Evolutionary conservation across 2,329 filamentous ascomycete species (phyloP).

Genomic region (Alternaria brassicicola): DNA sequence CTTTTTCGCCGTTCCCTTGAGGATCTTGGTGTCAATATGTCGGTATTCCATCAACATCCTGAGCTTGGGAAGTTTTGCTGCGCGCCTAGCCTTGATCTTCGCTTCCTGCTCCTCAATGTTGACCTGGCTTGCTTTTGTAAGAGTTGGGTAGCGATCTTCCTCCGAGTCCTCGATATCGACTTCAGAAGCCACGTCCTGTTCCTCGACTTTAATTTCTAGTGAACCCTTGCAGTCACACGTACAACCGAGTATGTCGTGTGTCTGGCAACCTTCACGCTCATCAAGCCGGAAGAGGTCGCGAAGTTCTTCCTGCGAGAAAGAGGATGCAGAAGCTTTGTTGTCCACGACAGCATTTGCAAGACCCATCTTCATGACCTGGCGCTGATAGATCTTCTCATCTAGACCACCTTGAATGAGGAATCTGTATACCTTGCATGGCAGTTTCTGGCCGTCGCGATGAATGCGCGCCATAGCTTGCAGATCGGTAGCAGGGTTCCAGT

Average conservation of each 20-base stretch:
- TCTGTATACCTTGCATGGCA: slow-evolving; percentile 71
- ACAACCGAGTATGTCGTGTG: slow-evolving; percentile 71
- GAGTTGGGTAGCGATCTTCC: slow-evolving; percentile 32
- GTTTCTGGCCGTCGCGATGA: slow-evolving; percentile 73
- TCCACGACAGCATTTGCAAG: slow-evolving; percentile 75
- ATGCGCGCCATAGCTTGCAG: slow-evolving; percentile 77
- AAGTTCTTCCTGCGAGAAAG: slow-evolving; percentile 70
- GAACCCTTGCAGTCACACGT: slow-evolving; percentile 63
- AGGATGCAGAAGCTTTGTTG: slow-evolving; percentile 63
- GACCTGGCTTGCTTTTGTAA: slow-evolving; percentile 52
- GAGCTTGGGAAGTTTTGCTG: slow-evolving; percentile 52
- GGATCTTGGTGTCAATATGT: slow-evolving; percentile 55
- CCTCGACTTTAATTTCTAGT: slow-evolving; percentile 19
- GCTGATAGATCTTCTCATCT: slow-evolving; percentile 77
- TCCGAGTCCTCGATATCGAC: slow-evolving; percentile 20
- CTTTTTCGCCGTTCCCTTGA: slow-evolving; percentile 19
- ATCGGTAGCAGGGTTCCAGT: slow-evolving; percentile 78
- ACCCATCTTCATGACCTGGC: slow-evolving; percentile 73
- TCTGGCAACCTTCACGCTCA: slow-evolving; percentile 66
- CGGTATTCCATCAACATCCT: slow-evolving; percentile 61
- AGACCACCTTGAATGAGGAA: slow-evolving; percentile 71
- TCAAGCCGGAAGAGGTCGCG: slow-evolving; percentile 71
- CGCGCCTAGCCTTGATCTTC: slow-evolving; percentile 44
- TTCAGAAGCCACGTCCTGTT: slow-evolving; percentile 28
- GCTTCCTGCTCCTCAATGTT: slow-evolving; percentile 56